Evolutionary conservation across 2,329 filamentous ascomycete species (phyloP), one percentile per base, ranked within the genome.

Genomic region (Phaeosphaeriaceae sp.): DNA sequence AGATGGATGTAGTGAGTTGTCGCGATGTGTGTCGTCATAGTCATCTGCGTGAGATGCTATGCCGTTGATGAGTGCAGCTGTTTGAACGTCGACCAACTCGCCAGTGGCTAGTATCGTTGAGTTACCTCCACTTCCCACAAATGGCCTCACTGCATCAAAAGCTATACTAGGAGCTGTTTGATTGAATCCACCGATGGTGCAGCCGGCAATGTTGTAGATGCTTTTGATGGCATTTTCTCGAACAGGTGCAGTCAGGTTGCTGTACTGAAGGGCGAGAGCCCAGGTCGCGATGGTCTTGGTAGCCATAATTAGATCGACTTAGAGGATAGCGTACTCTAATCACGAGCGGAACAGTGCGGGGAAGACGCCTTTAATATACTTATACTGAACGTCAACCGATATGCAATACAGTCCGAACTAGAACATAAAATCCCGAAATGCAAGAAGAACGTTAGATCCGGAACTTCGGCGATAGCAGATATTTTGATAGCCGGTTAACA

Each of bases 1-100:
- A 10, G 44, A 47, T 3, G 44, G 44, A 7, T 47, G 44, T 15
- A 47, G 13, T 15, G 44, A 24, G 44, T 47, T 47, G 24, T 47
- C 44, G 7, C 44, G 44, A n/a, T 47, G 44, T 24, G 44, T 47
- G 21, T 47, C 44, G 44, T 47, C 44, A 15, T 47, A 47, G 21
- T 47, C 44, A 24, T 47, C 44, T 25, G 44, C 44, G n/a, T 47
- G 44, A 24, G 44, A 47, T 47, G 44, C 44, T 47, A 47, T 47
- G 7, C 44, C 44, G 5, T 47, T 47, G 21, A 47, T 47, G 13
- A 47, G 44, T 24, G 44, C 44, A 10, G 44, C 44, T 19, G 44
- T 47, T 21, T 47, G 44, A 4, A 25, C 44, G 25, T 47, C 44
- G 24, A 47, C 44, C 4, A 24, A 24, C 1, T 17, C 24, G 44